Base-by-base conservation (phyloP, 2,329 filamentous ascomycete species). In the Colletotrichum endophyticum region DNA sequence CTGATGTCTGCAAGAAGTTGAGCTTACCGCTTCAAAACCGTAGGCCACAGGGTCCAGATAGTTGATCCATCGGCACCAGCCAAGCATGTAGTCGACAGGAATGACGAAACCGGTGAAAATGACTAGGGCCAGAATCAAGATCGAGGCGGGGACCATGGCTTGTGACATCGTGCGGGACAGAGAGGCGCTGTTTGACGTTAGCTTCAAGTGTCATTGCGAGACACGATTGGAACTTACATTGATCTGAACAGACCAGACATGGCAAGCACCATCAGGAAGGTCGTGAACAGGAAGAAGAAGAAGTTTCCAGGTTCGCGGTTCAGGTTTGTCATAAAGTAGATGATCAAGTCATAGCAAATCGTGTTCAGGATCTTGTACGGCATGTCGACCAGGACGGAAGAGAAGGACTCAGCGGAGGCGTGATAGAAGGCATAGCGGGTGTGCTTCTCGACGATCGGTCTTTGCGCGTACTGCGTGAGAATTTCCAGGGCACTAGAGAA, bases 251-350 rank as follows among this genome's bases (percentile, higher is more conserved):
- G 82, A 9, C 86, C 86, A 5, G 86, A 88, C 73, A 76, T 76
- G 44, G 73, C 12, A 2, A 76, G 44, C n/a, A 73, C 70, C 89
- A 91, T 89, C 16, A 84, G 82, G 25, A 92, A 84, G 11, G 85
- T 88, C 25, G 85, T 84, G 34, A 87, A 80, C 76, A 90, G 89
- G 2, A 85, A 87, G 78, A 91, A 88, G 79, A 91, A 91, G 80
- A 91, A 91, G 0, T 88, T 84, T 12, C 88, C 89, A 3, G 91
- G 85, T 72, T 89, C 87, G 63, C 90, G 86, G 72, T 89, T 87
- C 9, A 94, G 86, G 75, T 92, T 90, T 1, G 91, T 89, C 90
- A 94, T 90, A 81, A 94, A 94, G 84, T 94, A 94, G 1, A 94
- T 82, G 3, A 89, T 87, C 70, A 92, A 66, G 79, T 93, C 93